Base-by-base conservation (phyloP, 1,139 yeast genomes). In the Wickerhamomyces sp. region DNA sequence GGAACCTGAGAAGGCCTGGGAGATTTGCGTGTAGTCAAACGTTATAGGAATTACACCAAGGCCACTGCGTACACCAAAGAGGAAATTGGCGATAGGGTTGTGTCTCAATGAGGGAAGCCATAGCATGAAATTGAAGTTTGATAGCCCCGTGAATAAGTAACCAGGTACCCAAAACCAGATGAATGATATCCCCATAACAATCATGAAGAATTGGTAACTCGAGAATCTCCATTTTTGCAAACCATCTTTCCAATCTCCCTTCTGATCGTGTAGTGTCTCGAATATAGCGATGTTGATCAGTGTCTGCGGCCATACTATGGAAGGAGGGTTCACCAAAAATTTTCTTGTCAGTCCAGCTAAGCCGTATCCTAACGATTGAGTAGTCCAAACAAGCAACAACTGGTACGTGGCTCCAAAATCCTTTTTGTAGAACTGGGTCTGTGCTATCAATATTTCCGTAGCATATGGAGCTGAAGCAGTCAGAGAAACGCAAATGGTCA, bases 91-190 rank as follows among this genome's bases (percentile, higher is more conserved):
- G 32, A 64, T 58, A 32, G 66, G 67, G 40, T 60, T 57, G 28
- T 60, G 43, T 23, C 50, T 45, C 8, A 55, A 48, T 24, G 44
- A 45, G 7, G 51, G 30, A 29, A 69, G 67, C 68, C 72, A 66
- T 27, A 78, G 61, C 45, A 71, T 64, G 75, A 81, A 72, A 46
- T 70, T 72, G 52, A 78, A 74, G 32, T 61, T 56, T 1, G 78
- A 67, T 23, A 77, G 53, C 5, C 72, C 75, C 13, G 63, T 64
- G 36, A 72, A 70, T n/a, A 77, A 42, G 42, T 64, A 75, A 12
- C 66, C 69, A 1, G 84, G 84, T 10, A 77, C 44, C 75, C 78
- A 76, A 40, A 64, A 66, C 66, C 74, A 78, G 2, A 66, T 39
- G 41, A 72, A 68, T 12, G 72, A 61, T n/a, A 53, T 57, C n/a